Conservation (phyloP, 257 asterid genomes). For the Dorcoceras hygrometricum region DNA sequence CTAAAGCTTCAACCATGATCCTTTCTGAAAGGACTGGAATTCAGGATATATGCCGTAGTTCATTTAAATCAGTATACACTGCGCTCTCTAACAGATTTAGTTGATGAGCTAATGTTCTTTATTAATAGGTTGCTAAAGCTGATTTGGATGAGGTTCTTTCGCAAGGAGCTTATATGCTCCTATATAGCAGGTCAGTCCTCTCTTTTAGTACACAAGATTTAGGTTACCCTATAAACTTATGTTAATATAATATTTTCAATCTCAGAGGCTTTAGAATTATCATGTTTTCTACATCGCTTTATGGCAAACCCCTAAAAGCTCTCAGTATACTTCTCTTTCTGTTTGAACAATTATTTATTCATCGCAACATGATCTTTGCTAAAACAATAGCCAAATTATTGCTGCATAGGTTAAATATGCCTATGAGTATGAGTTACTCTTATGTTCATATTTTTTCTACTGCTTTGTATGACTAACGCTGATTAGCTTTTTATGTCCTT, state of each 20-base stretch:
- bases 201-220: constrained; percentile 7
- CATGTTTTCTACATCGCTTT: neutral
- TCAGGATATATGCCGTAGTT: neutral
- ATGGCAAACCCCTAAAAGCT: neutral
- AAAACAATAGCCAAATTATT: neutral
- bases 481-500: neutral
- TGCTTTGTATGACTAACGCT: neutral
- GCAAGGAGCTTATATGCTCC: constrained; percentile 96
- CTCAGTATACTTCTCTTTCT: neutral
- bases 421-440: neutral
- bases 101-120: constrained; percentile 11
- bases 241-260: neutral
- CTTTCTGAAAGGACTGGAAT: too few relatives aligned
- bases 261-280: neutral
- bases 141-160: constrained; percentile 90
- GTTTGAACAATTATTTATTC: neutral
- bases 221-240: neutral
- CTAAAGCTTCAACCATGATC: too few relatives aligned
- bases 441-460: neutral
- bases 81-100: constrained; percentile 1
- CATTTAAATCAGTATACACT: neutral
- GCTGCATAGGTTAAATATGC: neutral
- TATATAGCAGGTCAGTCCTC: constrained; percentile 76
- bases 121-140: constrained; percentile 59
- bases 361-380: neutral